Base-by-base conservation (phyloP, 2,329 filamentous ascomycete genomes). In the Xylaria sp. region DNA sequence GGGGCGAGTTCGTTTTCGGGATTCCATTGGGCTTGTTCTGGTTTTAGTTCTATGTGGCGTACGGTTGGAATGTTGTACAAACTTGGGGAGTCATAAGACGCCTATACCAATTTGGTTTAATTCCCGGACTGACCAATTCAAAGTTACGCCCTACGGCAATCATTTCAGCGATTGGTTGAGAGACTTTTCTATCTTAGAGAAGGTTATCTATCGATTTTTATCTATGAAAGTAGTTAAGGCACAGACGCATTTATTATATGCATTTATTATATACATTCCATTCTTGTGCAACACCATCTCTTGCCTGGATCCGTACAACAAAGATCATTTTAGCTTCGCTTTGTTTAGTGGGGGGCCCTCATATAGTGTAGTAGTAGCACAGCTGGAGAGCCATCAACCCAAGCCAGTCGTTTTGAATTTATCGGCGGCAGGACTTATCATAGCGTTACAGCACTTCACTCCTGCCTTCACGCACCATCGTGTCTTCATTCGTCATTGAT, bases 391-490 rank as follows among this genome's bases (percentile, higher is more conserved):
- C 50, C 46, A 18, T 55, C 57, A 9, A 23, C 57, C 32, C n/a
- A 43, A 50, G 34, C 59, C 58, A 62, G 52, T 58, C 36, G 25
- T 59, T 43, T 58, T 34, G 34, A 32, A 58, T 28, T 36, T 36
- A 41, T 20, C 39, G 55, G 39, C 52, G 20, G 45, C 53, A 52
- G 20, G 36, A 32, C 60, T 62, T 56, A 67, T 63, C 65, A 60
- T 39, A 64, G 23, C 48, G 60, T 67, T 60, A 12, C 56, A 67
- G 60, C 28, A 43, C 48, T 48, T 60, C 30, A 12, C 43, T 58
- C 8, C 23, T 13, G 28, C 52, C 12, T 45, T 46, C 34, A 45
- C 52, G 34, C 25, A 43, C 32, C 28, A 25, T 39, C 36, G 36
- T 67, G 55, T 18, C 36, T 48, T 28, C 39, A 63, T 67, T 64